Conservation (phyloP, 345 rosid species). For the Citrus glauca region DNA sequence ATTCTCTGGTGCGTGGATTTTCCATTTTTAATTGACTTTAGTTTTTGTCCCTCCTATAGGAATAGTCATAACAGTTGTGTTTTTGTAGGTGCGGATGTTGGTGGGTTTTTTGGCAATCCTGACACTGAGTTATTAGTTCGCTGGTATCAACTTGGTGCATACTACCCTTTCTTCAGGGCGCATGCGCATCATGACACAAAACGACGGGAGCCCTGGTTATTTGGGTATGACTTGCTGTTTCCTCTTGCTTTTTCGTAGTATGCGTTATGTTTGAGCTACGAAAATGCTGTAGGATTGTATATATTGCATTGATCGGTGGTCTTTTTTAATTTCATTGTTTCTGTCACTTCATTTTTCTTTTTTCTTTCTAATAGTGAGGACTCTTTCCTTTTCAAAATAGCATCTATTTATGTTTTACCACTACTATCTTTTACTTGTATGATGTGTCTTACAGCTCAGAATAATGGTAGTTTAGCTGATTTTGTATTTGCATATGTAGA, state of each 20-base stretch:
- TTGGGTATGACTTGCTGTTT: conserved; percentile 56
- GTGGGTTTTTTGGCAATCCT: conserved; percentile 98
- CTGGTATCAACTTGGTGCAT: conserved; percentile 99
- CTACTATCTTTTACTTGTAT: background rate
- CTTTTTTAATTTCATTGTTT: background rate
- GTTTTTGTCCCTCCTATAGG: background rate
- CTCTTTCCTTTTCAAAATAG: background rate
- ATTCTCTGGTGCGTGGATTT: conserved; percentile 63
- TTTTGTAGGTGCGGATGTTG: conserved; percentile 88
- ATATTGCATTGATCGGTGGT: background rate
- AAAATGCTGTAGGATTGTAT: background rate
- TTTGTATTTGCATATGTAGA: background rate
- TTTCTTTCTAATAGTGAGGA: background rate
- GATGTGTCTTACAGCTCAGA: background rate
- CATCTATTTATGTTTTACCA: background rate
- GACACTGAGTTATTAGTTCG: conserved; percentile 87
- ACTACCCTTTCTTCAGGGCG: conserved; percentile 94
- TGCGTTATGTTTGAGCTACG: background rate
- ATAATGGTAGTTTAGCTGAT: background rate
- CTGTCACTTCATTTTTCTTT: background rate
- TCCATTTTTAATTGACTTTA: background rate
- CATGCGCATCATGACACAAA: conserved; percentile 99
- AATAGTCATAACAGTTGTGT: background rate
- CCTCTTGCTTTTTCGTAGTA: background rate
- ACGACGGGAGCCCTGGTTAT: conserved; percentile 97